phyloP scores from a whole-genome alignment of 1,284 basidiomycete genomes.

The Earliella scabrosa region DNA sequence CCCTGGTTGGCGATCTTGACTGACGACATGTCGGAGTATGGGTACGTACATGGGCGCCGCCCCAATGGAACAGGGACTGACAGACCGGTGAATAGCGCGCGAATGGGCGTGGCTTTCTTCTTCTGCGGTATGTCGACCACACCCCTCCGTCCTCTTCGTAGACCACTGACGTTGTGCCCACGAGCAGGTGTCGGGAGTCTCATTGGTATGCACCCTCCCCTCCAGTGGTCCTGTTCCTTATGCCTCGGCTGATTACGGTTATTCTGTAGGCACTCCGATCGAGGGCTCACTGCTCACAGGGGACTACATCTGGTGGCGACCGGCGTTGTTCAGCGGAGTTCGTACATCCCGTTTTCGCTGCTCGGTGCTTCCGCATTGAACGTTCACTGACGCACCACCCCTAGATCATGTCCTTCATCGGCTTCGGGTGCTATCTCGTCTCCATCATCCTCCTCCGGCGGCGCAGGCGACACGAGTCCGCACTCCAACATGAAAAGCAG shows the following conservation, averaged over 20 bases:
- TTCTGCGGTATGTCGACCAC: constrained; percentile 8
- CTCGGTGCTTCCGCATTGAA: too few species aligned
- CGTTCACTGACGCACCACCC: too few species aligned
- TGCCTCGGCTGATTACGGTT: neutral
- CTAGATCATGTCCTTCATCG: too few species aligned
- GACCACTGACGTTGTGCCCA: neutral
- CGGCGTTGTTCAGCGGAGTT: constrained; percentile 25
- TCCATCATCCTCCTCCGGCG: too few species aligned
- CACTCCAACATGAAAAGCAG: too few species aligned
- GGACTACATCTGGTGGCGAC: constrained; percentile 22
- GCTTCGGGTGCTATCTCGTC: too few species aligned
- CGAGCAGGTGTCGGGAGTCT: constrained; percentile 19
- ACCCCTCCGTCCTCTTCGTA: neutral
- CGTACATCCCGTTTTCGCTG: neutral
- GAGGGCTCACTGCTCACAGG: constrained; percentile 20
- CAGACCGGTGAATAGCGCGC: constrained; percentile 4
- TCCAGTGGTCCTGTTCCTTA: neutral
- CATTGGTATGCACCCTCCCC: constrained; percentile 12
- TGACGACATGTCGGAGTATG: constrained; percentile 23
- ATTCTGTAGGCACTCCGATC: constrained; percentile 17
- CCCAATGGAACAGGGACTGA: too few species aligned
- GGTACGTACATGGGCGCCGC: constrained; percentile 6
- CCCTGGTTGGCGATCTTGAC: constrained; percentile 19
- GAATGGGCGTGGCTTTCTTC: constrained; percentile 25
- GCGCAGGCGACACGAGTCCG: too few species aligned